Evolutionary conservation across 228 moss, liverwort and hornwort species (phyloP), one percentile per base, ranked within the genome.

Genomic region (Sphagnum magellanicum): DNA sequence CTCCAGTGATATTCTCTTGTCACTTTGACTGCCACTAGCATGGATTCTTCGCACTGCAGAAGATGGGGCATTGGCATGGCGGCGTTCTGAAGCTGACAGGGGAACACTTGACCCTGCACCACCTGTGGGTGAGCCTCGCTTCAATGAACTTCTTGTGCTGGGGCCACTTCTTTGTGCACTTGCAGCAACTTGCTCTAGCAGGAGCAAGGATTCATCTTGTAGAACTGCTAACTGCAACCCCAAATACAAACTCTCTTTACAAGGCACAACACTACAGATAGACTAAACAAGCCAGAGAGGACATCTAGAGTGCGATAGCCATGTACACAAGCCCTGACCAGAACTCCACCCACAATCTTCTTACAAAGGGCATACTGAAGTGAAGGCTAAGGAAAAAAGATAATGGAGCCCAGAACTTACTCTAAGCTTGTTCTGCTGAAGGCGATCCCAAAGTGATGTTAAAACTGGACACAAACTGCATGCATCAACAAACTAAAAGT

Each of bases 381-480:
- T 32, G 32, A 32, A 32, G 32, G 55, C 3, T 55, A 8, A 55
- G 55, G 55, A 55, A 55, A 55, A 55, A 8, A 55, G 55, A 55
- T 8, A 55, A 55, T 55, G 8, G 55, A 8, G 55, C 55, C 9
- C 14, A 50, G 10, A n/a, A 72, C 79, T 66, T 68, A 84, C 83
- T 72, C 84, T 81, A 72, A 84, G n/a, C 12, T 83, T 76, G 46
- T 96, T 96, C 70, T 92, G 95, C 69, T 91, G 84, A 79, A 92
- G 68, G 58, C 86, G 83, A 50, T 96, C 95, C 67, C 81, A 90
- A 13, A 96, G 84, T 64, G 92, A 82, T 74, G 84, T 90, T 65
- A 89, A 85, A 48, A 92, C 95, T 70, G 95, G 95, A 53, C 89
- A 92, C 82, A 96, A 77, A 68, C 95, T 81, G 83, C 72, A 73